Base-by-base conservation (phyloP, 306 rosid genomes). In the Trifolium pratense region DNA sequence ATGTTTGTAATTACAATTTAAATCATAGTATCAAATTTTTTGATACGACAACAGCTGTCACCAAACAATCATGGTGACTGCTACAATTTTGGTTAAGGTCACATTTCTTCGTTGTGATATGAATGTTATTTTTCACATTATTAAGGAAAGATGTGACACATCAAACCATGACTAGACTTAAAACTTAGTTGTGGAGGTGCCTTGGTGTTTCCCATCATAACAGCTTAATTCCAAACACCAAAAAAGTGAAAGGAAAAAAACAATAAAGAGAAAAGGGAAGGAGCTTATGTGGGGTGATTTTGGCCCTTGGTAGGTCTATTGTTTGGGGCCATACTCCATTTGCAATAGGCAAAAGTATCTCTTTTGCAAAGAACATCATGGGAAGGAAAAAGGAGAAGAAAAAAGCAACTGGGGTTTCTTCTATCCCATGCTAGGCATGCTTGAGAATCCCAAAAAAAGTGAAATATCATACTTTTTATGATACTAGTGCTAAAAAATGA, bases 391-490 rank as follows among this genome's bases (percentile, higher is more conserved):
- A 52, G 51, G 37, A 3, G 45, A 2, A 12, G 2, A 36, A 59
- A 69, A 78, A 23, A 52, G 59, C 59, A 52, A 18, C 11, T 18
- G 59, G 29, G 59, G 20, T 34, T 21, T 55, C 6, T 62, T 78
- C 63, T 59, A 73, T 21, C 80, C 82, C 71, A 82, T 81, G 32
- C 67, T 84, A 69, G 82, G 86, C 91, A 81, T 83, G 89, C 87
- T 84, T 68, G 56, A 48, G 83, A 84, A 83, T 83, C 83, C 87
- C 87, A 79, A 85, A 75, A 87, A 83, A 87, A 85, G 86, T 76
- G 77, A 86, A 85, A 85, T 51, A 76, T 62, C 57, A 67, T 49
- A 12, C 17, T 71, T 51, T 60, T 42, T 25, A 40, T 48, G 43
- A n/a, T 45, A 64, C 74, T 58, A 71, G 40, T 52, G 62, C 49